Base-by-base conservation (phyloP, 345 rosid genomes). In the Moricandia moricandioides region DNA sequence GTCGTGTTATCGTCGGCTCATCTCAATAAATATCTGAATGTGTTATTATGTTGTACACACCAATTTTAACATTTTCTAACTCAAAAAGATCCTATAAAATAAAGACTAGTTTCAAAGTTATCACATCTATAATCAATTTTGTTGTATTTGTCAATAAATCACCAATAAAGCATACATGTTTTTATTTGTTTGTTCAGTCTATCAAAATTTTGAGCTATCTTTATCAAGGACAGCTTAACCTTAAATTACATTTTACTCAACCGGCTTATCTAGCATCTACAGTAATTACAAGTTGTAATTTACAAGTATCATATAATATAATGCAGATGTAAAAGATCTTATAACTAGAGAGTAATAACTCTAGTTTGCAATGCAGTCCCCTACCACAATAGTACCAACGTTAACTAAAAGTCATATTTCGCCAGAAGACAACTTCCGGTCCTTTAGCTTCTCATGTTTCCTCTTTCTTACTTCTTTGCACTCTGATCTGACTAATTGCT, bases 351-450 rank as follows among this genome's bases (percentile, higher is more conserved):
- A 29, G 62, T 30, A 14, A 66, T 5, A 14, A 68, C 13, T 54
- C 18, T 47, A 21, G 35, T 35, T 24, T 13, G 34, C 8, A 6
- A 57, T 17, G 30, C 60, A 64, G 57, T 63, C 62, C 70, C 77
- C 70, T 54, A 62, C 55, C 8, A 65, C 14, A 39, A 45, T 7
- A 64, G 54, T 12, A 61, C 45, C 24, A 71, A 71, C 21, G 67
- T 63, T 37, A 73, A 54, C 17, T 29, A 39, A n/a, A 17, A 54
- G 67, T 49, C 67, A 71, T 56, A 47, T 60, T 13, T 27, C 31
- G 18, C 70, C 77, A 62, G 40, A 35, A 2, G 70, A 73, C 77
- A 64, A 52, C 56, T 16, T 64, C 77, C 77, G 63, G 6, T 64
- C 13, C 77, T 64, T 62, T 24, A 18, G 62, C 69, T 52, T 17